Percentiles rank a stretch among this genome's conserved stretches.
Conservation (phyloP, 2,329 filamentous ascomycete species). For the Hymenoscyphus fructigenus region DNA sequence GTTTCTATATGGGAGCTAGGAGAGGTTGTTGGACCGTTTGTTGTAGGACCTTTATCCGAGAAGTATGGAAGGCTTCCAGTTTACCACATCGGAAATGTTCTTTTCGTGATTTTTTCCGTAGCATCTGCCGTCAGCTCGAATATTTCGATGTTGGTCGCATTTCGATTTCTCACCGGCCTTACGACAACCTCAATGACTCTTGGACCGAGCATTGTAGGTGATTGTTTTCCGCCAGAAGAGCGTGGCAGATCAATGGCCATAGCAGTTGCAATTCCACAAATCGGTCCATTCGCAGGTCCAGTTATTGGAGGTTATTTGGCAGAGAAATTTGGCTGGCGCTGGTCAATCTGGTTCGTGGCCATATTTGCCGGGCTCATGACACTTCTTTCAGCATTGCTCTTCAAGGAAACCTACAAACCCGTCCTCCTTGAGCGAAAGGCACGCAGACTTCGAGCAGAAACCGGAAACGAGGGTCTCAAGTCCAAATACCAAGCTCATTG, state of each 20-base stretch:
- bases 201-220: background rate
- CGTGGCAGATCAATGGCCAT: background rate
- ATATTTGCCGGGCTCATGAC: background rate
- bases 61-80: background rate
- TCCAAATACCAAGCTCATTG: background rate
- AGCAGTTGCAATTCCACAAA: background rate
- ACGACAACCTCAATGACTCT: background rate
- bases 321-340: background rate
- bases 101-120: background rate
- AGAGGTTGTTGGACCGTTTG: background rate
- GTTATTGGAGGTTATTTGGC: background rate
- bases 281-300: background rate
- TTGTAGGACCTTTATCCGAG: background rate
- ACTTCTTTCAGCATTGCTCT: background rate
- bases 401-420: background rate
- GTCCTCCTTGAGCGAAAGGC: background rate
- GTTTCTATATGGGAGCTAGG: constrained; percentile 2
- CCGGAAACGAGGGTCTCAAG: background rate
- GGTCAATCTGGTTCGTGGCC: background rate
- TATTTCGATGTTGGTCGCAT: background rate
- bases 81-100: background rate
- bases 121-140: background rate
- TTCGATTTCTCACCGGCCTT: background rate
- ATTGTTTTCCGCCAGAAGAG: background rate
- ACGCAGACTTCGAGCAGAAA: background rate